Evolutionary conservation across 139 green algal genomes (phyloP), one percentile per base, ranked within the genome.

Genomic region (Raphidocelis subcapitata): DNA sequence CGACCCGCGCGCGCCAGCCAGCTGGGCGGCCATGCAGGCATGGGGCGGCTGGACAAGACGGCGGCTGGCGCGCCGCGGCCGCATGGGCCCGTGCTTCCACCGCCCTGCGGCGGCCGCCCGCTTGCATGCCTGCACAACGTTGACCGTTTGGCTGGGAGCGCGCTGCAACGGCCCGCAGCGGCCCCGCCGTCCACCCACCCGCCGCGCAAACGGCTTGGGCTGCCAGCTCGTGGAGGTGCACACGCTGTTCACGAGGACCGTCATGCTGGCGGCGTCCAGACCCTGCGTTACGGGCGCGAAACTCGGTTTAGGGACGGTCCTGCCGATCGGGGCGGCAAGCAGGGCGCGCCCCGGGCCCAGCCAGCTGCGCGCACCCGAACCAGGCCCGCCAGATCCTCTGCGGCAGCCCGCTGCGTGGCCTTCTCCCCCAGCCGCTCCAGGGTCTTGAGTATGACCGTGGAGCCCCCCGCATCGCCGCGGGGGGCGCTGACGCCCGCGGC

Each of bases 341-440:
- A 26, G n/a, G 15, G 44, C 31, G 41, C 28, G 26, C 32, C 26
- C 21, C 26, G 57, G 21, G 29, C 2, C n/a, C 49, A 46, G 18
- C 36, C 41, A 31, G 26, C 32, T 26, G 47, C 51, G 57, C 67
- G 60, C 55, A 81, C 81, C 26, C 67, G 33, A 2, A 83, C 49
- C 2, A 86, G 71, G 5, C 24, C 41, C 18, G 51, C 29, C 14
- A 86, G 54, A 29, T 86, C 81, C 33, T 86, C 76, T 12, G 73
- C 73, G 36, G 76, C 73, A 5, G 57, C 69, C 46, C 73, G 75
- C 21, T 82, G 69, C 1, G 81, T 86, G 49, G 78, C 60, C 28
- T 73, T 72, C 18, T 86, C 76, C 46, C 83, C 83, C 33, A 86
- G 57, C 2, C 64, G 31, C 0, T 32, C 77, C 14, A 86, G 51